Evolutionary conservation across 345 rosid species (phyloP).

Genomic region (Isatis tinctoria): DNA sequence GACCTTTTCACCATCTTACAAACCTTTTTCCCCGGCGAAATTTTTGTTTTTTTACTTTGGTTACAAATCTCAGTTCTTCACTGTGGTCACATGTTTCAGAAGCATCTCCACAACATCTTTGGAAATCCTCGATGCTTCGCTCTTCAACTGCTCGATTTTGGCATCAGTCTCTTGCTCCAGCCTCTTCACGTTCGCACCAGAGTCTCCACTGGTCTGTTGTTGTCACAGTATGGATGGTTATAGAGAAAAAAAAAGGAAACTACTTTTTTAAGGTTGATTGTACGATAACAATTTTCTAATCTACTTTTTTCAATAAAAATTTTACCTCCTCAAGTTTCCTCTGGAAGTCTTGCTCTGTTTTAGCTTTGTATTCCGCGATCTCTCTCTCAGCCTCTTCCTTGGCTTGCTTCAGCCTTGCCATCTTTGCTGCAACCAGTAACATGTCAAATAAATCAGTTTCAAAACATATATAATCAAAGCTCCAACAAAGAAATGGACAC

Average conservation of each 20-base stretch:
- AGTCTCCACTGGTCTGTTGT: slow-evolving; percentile 93
- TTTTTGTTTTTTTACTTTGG: too few species aligned
- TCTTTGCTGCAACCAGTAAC: slow-evolving; percentile 47
- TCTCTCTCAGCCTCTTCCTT: slow-evolving; percentile 96
- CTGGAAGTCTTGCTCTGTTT: slow-evolving; percentile 74
- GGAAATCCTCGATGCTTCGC: slow-evolving; percentile 57
- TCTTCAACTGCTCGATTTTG: slow-evolving; percentile 59
- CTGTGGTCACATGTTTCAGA: slow-evolving; percentile 75
- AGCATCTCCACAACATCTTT: slow-evolving; percentile 80
- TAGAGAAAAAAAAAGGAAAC: background rate
- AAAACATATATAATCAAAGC: background rate
- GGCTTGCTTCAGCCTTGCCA: slow-evolving; percentile 85
- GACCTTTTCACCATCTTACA: background rate
- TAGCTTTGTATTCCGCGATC: slow-evolving; percentile 66
- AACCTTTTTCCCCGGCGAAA: background rate
- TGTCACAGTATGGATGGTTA: background rate
- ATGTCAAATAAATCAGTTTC: background rate
- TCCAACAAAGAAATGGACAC: too few species aligned
- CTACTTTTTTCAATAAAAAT: too few species aligned
- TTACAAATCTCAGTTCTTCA: slow-evolving; percentile 51
- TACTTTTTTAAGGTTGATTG: too few species aligned
- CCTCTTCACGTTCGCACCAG: slow-evolving; percentile 94
- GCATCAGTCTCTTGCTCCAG: slow-evolving; percentile 74
- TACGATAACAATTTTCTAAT: too few species aligned
- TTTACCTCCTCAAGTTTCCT: slow-evolving; percentile 78